Conservation (phyloP, 1,284 basidiomycete species). For the Tilletia caries region DNA sequence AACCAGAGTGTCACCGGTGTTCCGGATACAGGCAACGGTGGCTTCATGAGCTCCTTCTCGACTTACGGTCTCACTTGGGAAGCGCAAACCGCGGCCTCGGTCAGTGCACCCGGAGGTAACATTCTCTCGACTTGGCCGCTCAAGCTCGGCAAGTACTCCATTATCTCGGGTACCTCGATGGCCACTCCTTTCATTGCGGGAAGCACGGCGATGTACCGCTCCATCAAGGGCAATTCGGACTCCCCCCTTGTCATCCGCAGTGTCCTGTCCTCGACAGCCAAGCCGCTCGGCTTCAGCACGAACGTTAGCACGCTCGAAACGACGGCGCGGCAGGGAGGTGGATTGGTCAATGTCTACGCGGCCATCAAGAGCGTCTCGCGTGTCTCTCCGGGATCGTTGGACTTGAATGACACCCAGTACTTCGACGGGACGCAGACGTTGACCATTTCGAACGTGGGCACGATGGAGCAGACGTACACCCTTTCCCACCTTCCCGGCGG, state of each 20-base stretch:
- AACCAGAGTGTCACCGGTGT: conserved; percentile 56
- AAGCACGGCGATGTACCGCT: conserved; percentile 64
- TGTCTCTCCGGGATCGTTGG: conserved; percentile 63
- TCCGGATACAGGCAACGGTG: conserved; percentile 59
- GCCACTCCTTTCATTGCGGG: conserved; percentile 62
- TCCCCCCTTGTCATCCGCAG: conserved; percentile 52
- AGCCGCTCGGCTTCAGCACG: conserved; percentile 59
- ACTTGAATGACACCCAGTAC: conserved; percentile 68
- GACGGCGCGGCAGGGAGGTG: conserved; percentile 66
- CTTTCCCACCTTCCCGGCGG: conserved; percentile 40
- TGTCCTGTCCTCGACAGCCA: conserved; percentile 65
- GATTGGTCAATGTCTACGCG: conserved; percentile 65
- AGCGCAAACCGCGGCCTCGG: conserved; percentile 62
- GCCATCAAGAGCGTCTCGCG: conserved; percentile 61
- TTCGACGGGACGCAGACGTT: conserved; percentile 32
- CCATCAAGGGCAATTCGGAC: conserved; percentile 59
- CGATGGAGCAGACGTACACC: conserved; percentile 33
- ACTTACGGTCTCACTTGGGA: conserved; percentile 65
- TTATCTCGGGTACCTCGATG: conserved; percentile 57
- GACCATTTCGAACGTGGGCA: conserved; percentile 38
- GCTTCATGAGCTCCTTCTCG: conserved; percentile 63
- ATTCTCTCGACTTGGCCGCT: conserved; percentile 46
- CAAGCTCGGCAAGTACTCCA: conserved; percentile 54
- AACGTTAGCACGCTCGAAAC: conserved; percentile 63
- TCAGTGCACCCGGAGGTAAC: conserved; percentile 64